Evolutionary conservation across 805 yeast genomes (phyloP).

Genomic region (Yamadazyma sp.): DNA sequence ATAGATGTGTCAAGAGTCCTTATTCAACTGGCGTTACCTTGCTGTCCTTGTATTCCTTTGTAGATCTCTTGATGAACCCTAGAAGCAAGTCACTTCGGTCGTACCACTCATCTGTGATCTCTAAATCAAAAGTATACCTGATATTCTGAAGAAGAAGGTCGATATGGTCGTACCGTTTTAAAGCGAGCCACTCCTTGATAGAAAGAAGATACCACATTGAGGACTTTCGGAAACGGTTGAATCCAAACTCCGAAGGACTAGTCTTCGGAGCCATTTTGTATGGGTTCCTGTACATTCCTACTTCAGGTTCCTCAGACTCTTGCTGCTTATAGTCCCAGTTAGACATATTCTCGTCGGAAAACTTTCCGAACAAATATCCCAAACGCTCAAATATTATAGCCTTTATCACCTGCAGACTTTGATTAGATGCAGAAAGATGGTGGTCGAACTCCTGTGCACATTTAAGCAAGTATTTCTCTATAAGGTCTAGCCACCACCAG

Average conservation of each 20-base stretch:
- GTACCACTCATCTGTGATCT: conserved; percentile 28
- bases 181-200: conserved; percentile 60
- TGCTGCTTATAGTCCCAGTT: background rate
- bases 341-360: conserved; percentile 12
- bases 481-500: conserved; percentile 47
- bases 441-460: conserved; percentile 45
- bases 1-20: background rate
- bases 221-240: conserved; percentile 68
- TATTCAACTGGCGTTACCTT: background rate
- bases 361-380: conserved; percentile 50
- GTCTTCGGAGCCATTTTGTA: conserved; percentile 34
- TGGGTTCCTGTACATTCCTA: conserved; percentile 34
- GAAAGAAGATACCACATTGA: conserved; percentile 76
- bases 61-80: conserved; percentile 20
- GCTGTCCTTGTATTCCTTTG: conserved; percentile 3
- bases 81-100: conserved; percentile 31
- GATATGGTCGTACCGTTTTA: conserved; percentile 29
- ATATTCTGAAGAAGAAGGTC: conserved; percentile 27
- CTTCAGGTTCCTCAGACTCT: conserved; percentile 21
- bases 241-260: conserved; percentile 46
- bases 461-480: conserved; percentile 46
- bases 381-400: conserved; percentile 43
- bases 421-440: conserved; percentile 36
- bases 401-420: conserved; percentile 48
- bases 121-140: conserved; percentile 21